Percentiles rank a stretch among this genome's conserved stretches.
Conservation (phyloP, 73 alveolate genomes). For the Tetrahymena elliotti region DNA sequence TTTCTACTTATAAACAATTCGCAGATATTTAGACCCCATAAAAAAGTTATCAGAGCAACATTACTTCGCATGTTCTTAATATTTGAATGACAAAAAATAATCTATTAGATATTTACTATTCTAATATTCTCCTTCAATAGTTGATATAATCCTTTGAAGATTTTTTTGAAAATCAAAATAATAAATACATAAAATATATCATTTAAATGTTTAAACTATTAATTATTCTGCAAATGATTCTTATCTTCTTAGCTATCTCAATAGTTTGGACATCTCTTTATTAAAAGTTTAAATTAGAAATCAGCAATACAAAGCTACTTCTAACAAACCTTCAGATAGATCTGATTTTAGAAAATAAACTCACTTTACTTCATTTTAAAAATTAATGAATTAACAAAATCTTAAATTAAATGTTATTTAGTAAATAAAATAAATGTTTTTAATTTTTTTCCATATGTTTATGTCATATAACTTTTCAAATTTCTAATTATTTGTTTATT, state of each 20-base stretch:
- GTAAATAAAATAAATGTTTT: too few relatives aligned
- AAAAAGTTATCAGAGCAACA: background rate
- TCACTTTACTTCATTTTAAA: background rate
- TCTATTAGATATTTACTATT: background rate
- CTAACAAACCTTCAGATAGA: background rate
- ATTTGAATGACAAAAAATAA: background rate
- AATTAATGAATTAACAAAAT: too few relatives aligned
- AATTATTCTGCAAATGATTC: background rate
- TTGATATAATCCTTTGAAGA: background rate
- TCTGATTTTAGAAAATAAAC: background rate
- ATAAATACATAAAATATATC: background rate
- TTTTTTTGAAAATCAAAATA: background rate
- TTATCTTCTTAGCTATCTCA: background rate
- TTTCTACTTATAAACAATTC: background rate
- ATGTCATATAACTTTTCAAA: too few relatives aligned
- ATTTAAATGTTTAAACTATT: background rate
- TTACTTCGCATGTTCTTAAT: background rate
- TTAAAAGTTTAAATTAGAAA: background rate
- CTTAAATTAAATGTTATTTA: too few relatives aligned
- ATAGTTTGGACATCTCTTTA: background rate
- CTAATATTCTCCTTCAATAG: background rate
- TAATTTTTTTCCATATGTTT: too few relatives aligned
- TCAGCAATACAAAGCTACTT: background rate
- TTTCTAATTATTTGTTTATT: too few relatives aligned
- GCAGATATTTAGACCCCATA: background rate